Evolutionary conservation across 2,329 filamentous ascomycete genomes (phyloP).

Genomic region (Fusarium nanum): DNA sequence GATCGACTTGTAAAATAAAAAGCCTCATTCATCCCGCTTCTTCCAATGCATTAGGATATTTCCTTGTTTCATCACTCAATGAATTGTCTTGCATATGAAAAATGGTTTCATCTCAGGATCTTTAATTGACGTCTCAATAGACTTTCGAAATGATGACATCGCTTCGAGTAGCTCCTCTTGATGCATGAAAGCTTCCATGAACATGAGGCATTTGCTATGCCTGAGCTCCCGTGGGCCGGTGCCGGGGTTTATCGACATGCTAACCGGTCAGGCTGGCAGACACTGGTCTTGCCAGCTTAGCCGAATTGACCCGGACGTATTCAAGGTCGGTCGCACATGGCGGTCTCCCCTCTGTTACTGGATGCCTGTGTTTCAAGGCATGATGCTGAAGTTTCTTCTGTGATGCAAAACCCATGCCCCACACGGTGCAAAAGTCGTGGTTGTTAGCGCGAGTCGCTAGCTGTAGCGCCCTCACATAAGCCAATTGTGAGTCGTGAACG

Average conservation of each 20-base stretch:
- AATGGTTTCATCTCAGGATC: slow-evolving; percentile 8
- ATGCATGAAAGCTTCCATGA: slow-evolving; percentile 28
- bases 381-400: slow-evolving; percentile 27
- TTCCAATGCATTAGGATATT: slow-evolving; percentile 49
- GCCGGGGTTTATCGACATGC: slow-evolving; percentile 44
- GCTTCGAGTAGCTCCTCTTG: slow-evolving; percentile 8
- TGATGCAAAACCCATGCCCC: slow-evolving; percentile 30
- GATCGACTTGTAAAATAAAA: slow-evolving; percentile 59
- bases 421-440: slow-evolving; percentile 51
- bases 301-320: slow-evolving; percentile 44
- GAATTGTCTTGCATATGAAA: slow-evolving; percentile 9
- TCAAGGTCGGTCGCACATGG: slow-evolving; percentile 19
- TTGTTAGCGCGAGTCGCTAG: slow-evolving; percentile 39
- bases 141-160: slow-evolving; percentile 35
- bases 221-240: slow-evolving; percentile 48
- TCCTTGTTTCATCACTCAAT: slow-evolving; percentile 39
- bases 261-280: slow-evolving; percentile 41
- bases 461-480: slow-evolving; percentile 29
- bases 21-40: slow-evolving; percentile 55
- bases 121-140: slow-evolving; percentile 38
- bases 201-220: slow-evolving; percentile 47
- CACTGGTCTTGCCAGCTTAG: slow-evolving; percentile 44
- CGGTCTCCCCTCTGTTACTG: slow-evolving; percentile 27
- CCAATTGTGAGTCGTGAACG: slow-evolving; percentile 37
- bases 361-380: slow-evolving; percentile 49